Evolutionary conservation across 352 stramenopile genomes (phyloP).

Genomic region (Globisporangium emineosum): DNA sequence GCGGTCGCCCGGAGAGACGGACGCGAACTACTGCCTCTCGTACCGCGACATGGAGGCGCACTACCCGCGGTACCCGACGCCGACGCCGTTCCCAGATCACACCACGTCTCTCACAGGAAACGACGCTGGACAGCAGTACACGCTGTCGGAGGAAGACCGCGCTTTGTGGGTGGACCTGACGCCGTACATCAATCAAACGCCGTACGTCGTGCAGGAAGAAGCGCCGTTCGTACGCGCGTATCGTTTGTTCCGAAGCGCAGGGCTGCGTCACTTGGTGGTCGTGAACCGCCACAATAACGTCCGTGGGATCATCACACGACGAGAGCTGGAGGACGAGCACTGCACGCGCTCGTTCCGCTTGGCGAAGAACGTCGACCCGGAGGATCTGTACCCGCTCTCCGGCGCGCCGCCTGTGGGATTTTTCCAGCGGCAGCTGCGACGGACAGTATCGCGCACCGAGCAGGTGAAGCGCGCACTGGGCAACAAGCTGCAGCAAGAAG

Average conservation of each 20-base stretch:
- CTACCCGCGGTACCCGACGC: constrained; percentile 81
- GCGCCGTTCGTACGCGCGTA: constrained; percentile 95
- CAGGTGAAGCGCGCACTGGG: constrained; percentile 74
- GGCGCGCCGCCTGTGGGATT: constrained; percentile 50
- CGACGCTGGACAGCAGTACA: constrained; percentile 35
- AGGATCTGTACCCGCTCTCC: constrained; percentile 72
- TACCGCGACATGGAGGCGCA: constrained; percentile 81
- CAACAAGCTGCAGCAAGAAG: constrained; percentile 20
- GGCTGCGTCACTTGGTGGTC: constrained; percentile 93
- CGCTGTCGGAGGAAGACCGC: constrained; percentile 76
- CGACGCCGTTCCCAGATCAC: constrained; percentile 32
- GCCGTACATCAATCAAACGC: constrained; percentile 97
- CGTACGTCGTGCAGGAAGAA: constrained; percentile 95
- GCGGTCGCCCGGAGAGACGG: constrained; percentile 22
- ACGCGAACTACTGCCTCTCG: constrained; percentile 55
- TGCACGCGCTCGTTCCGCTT: constrained; percentile 75
- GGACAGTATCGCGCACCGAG: constrained; percentile 63
- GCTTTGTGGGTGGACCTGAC: constrained; percentile 93
- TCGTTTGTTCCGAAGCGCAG: constrained; percentile 95
- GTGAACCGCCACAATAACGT: constrained; percentile 93
- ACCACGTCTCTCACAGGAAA: constrained; percentile 21
- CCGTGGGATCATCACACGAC: constrained; percentile 83
- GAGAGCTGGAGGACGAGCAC: constrained; percentile 81
- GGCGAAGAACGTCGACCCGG: constrained; percentile 64
- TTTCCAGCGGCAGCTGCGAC: constrained; percentile 49